These are phyloP conservation scores for Colletotrichum filicis DNA, from an alignment of 2,329 filamentous ascomycete species.

Conservation along the genomic window DNA sequence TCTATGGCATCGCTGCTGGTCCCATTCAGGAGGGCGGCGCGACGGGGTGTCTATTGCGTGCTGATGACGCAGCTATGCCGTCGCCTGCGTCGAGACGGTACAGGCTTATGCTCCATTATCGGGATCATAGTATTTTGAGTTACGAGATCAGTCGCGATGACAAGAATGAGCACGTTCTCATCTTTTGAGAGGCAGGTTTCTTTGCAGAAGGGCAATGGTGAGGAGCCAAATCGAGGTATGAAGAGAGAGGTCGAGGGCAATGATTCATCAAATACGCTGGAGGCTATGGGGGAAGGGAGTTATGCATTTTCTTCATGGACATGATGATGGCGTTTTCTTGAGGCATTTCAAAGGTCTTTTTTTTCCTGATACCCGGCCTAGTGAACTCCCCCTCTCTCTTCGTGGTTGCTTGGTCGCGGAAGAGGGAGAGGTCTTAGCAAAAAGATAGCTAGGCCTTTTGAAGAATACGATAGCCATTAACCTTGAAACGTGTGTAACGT, in stretches of 20 bases:
- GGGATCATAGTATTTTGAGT: slow-evolving; percentile 74
- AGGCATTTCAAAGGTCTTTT: neutral
- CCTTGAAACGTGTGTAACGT: neutral
- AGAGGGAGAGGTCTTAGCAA: neutral
- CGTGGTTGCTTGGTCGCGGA: neutral
- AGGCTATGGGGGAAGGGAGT: neutral
- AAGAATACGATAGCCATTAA: neutral
- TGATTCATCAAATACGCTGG: neutral
- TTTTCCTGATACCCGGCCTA: slow-evolving; percentile 28
- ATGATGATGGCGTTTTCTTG: slow-evolving; percentile 22
- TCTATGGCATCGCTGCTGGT: slow-evolving; percentile 76
- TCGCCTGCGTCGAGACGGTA: slow-evolving; percentile 60
- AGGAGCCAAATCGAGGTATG: neutral
- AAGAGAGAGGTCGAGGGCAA: neutral
- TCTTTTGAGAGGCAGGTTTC: slow-evolving; percentile 8
- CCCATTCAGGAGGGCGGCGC: slow-evolving; percentile 64
- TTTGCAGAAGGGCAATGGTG: neutral
- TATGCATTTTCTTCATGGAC: neutral
- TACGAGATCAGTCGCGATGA: slow-evolving; percentile 70
- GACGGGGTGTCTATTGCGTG: slow-evolving; percentile 25
- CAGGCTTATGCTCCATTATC: slow-evolving; percentile 77
- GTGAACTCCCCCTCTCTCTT: neutral
- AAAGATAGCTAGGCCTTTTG: slow-evolving; percentile 20
- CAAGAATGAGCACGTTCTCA: slow-evolving; percentile 38
- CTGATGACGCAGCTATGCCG: slow-evolving; percentile 37